Conservation (phyloP, 2,329 filamentous ascomycete genomes). For the Talaromyces verruculosus region DNA sequence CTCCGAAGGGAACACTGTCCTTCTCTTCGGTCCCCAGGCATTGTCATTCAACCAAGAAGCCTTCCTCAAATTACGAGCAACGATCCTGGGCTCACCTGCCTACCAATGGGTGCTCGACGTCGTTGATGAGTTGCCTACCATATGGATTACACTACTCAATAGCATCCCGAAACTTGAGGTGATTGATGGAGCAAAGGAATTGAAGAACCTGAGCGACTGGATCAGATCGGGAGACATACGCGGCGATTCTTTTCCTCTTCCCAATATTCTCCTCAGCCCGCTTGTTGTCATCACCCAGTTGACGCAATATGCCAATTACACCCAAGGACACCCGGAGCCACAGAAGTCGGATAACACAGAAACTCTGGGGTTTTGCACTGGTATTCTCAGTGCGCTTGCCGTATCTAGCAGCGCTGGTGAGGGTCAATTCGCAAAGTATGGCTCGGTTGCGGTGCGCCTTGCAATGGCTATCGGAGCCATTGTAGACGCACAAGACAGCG, state of each 20-base stretch:
- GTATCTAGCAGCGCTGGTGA: constrained; percentile 33
- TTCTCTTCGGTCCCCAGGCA: constrained; percentile 7
- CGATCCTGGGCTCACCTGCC: background rate
- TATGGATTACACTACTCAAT: background rate
- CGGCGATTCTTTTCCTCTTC: background rate
- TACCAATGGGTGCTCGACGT: background rate
- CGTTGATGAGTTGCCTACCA: background rate
- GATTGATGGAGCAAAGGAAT: background rate
- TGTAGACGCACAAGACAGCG: constrained; percentile 37
- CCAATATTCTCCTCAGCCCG: background rate
- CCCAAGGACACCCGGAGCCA: background rate
- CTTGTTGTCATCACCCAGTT: background rate
- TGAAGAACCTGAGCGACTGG: background rate
- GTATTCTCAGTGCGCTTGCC: constrained; percentile 23
- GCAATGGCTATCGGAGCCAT: constrained; percentile 40
- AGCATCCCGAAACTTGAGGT: background rate
- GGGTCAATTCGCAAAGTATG: constrained; percentile 35
- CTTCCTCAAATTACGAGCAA: background rate
- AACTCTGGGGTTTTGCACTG: background rate
- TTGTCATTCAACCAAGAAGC: constrained; percentile 3
- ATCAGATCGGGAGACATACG: background rate
- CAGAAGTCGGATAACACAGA: background rate
- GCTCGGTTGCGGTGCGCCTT: constrained; percentile 41
- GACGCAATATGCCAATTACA: background rate
- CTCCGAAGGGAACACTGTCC: background rate